A percentile compares a stretch with the other conserved stretches of the same genome.
Conservation (phyloP, 1,284 basidiomycete species). For the Boletus hoseneyae region DNA sequence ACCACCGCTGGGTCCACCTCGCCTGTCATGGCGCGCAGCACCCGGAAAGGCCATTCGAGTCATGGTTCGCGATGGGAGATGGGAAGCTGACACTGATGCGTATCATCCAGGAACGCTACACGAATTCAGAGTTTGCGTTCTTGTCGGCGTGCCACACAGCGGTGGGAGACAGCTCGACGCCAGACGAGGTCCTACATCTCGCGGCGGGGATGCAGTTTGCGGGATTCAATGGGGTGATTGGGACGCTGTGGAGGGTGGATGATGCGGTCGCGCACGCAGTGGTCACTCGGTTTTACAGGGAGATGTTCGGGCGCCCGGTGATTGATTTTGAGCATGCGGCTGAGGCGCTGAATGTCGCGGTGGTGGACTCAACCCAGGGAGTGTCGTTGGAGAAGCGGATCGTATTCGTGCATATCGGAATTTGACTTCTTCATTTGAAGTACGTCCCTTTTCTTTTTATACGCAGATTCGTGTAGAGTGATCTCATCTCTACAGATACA, state of each 20-base stretch:
- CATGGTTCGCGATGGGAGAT: not conserved
- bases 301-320: no score
- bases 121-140: not conserved
- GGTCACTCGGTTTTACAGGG: not conserved
- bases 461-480: no score
- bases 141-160: no score
- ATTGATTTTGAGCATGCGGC: not conserved
- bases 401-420: not conserved
- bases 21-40: no score
- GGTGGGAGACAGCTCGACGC: no score
- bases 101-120: not conserved
- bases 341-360: not conserved
- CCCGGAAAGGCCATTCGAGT: not conserved
- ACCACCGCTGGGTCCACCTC: no score
- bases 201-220: no score
- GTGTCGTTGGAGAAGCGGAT: not conserved
- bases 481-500: no score
- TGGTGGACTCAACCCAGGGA: not conserved
- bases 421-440: not conserved
- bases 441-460: no score
- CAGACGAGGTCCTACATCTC: no score
- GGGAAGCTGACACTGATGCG: slow-evolving; percentile 1
- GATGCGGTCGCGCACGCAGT: not conserved
- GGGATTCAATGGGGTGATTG: no score
- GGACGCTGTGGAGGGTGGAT: not conserved